Evolutionary conservation across 208 protist genomes (phyloP).

Genomic region (Acanthamoeba rhysodes): DNA sequence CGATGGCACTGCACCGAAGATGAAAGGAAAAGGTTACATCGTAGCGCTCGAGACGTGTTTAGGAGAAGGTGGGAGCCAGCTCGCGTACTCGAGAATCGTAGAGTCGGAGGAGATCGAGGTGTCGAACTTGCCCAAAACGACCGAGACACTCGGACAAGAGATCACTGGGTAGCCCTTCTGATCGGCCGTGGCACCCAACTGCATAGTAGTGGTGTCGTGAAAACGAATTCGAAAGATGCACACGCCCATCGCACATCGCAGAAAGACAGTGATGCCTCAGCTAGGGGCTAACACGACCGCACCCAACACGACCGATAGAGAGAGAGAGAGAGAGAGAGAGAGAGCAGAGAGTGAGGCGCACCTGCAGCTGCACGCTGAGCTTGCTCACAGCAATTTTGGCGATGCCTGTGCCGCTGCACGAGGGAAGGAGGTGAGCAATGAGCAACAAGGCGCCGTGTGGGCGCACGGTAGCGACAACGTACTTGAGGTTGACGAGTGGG

Average conservation of each 20-base stretch:
- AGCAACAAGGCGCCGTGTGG: not conserved
- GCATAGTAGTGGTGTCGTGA: not conserved
- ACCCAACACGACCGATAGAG: no score
- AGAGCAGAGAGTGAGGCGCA: not conserved
- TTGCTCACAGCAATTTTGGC: not conserved
- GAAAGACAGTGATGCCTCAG: no score
- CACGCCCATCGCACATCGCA: not conserved
- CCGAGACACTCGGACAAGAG: not conserved
- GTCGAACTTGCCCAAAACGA: not conserved
- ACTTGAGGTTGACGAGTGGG: constrained; percentile 5
- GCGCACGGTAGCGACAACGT: not conserved
- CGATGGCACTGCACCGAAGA: not conserved
- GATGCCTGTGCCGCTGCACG: not conserved
- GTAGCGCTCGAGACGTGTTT: not conserved
- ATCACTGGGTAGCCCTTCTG: constrained; percentile 22
- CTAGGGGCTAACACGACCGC: no score
- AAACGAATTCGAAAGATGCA: not conserved
- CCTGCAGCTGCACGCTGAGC: constrained; percentile 23
- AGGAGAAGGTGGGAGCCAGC: not conserved
- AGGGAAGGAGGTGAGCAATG: not conserved
- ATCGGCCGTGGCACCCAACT: not conserved
- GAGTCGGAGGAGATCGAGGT: not conserved
- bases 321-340: not conserved
- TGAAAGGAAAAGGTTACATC: not conserved
- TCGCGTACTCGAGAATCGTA: not conserved